Evolutionary conservation across 768 basidiomycete genomes (phyloP).

Genomic region (Mycena floridula): DNA sequence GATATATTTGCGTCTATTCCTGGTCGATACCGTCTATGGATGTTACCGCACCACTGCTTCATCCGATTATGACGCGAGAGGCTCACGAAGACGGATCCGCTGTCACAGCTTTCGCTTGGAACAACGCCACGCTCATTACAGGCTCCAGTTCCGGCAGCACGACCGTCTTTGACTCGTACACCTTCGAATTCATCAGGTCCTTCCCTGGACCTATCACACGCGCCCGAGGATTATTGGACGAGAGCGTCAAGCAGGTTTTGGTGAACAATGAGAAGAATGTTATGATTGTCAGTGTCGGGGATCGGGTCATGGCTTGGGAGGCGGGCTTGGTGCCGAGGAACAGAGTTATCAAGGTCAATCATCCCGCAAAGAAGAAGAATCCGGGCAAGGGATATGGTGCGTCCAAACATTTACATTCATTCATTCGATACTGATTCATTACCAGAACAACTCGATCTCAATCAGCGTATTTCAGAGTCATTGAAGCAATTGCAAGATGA

Average conservation of each 20-base stretch:
- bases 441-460: not conserved
- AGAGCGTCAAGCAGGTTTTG: conserved; percentile 52
- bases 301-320: conserved; percentile 62
- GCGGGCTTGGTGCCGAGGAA: conserved; percentile 37
- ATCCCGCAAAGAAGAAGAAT: conserved; percentile 25
- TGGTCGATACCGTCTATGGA: conserved; percentile 24
- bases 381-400: conserved; percentile 43
- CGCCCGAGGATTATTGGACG: conserved; percentile 22
- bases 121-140: conserved; percentile 50
- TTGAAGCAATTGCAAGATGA: conserved; percentile 47
- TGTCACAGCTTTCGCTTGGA: conserved; percentile 61
- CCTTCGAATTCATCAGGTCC: conserved; percentile 47
- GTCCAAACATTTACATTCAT: conserved; percentile 24
- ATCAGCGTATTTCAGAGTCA: conserved; percentile 46
- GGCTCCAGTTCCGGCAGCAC: conserved; percentile 61
- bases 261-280: conserved; percentile 46
- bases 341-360: conserved; percentile 28
- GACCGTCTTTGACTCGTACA: conserved; percentile 61
- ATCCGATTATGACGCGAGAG: conserved; percentile 34
- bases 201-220: conserved; percentile 43
- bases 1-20: conserved; percentile 57
- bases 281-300: conserved; percentile 55
- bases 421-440: not conserved
- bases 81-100: conserved; percentile 55
- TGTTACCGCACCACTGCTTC: conserved; percentile 6